Base-by-base conservation (phyloP, 805 yeast genomes). In the Spencermartinsiella europaea region DNA sequence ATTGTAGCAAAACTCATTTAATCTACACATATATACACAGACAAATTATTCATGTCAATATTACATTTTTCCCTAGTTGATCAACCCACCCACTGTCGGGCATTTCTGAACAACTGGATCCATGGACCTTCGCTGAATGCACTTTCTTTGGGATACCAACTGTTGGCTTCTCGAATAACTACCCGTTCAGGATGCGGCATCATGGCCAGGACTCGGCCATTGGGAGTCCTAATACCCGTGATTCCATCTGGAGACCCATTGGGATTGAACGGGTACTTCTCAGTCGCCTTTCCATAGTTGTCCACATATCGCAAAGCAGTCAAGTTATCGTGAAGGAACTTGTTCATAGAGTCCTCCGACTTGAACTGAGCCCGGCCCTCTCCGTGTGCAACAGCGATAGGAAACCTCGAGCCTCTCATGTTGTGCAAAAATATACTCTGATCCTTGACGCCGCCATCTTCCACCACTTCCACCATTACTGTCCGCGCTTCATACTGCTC, bases 181-280 rank as follows among this genome's bases (percentile, higher is more conserved):
- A 86, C 93, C 71, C 99, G 86, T 70, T 93, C 99, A 20, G 99
- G 99, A 66, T 93, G 99, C 40, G 99, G 99, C 99, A 93, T 93
- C 89, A 93, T 80, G 3, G 97, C 97, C 59, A 93, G 73, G 2
- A 93, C 97, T 66, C 99, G 82, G 54, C 98, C 98, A 62, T 86
- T 88, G 44, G 88, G 87, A 45, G 90, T 80, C 53, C 83, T 75
- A 47, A 93, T 79, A 74, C 97, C 99, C 34, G 96, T 85, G 58
- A 93, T 86, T 68, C 96, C 97, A 46, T 77, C 78, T 37, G 93
- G 87, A 12, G 97, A 87, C 38, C 99, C 99, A 69, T 93, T 93
- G 47, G 99, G 98, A 74, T 93, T 93, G 73, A 73, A 85, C 52
- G 99, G 99, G 64, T 84, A 93, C 61, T 73, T 76, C 64, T 80